Evolutionary conservation across 257 asterid species (phyloP), one percentile per base, ranked within the genome.

Genomic region (Gynochthodes officinalis): DNA sequence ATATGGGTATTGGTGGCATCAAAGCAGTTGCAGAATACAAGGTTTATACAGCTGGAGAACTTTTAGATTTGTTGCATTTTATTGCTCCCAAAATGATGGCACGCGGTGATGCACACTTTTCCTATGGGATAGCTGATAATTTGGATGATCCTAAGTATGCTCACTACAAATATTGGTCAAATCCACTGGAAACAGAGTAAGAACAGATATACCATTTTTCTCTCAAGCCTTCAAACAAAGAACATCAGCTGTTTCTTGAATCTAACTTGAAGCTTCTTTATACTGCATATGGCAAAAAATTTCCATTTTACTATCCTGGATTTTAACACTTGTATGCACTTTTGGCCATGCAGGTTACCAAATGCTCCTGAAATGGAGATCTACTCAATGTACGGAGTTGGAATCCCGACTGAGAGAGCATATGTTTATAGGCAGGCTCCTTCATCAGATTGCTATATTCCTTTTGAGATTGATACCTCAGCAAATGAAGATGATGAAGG

Each of bases 21-120:
- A 90, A 82, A 79, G 91, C 93, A 53, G 85, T 90, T 67, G 84
- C 88, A 58, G 91, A 89, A 55, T 82, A 84, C 78, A 90, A 89
- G 77, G 88, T 78, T 54, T 90, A 84, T 71, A 84, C 96, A 2
- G 88, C 92, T 12, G 76, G 75, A 44, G 80, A 89, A 14, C 55
- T 82, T 59, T 57, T 89, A 80, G 92, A 90, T 83, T 75, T 90
- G 77, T 88, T 90, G 42, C 83, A 78, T 64, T 92, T 83, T 61
- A 88, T 89, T 74, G 97, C 96, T 65, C 95, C 97, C 63, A 92
- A 88, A 84, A 85, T 89, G 96, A 92, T 88, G 96, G 80, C 83
- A 79, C 96, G 98, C 21, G 98, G 96, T 27, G 85, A 81, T 67
- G 85, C 86, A 53, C 96, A 90, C 70, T 92, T 87, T 79, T 92